Evolutionary conservation across 2,329 filamentous ascomycete species (phyloP).

Genomic region (Cytospora piceicola): DNA sequence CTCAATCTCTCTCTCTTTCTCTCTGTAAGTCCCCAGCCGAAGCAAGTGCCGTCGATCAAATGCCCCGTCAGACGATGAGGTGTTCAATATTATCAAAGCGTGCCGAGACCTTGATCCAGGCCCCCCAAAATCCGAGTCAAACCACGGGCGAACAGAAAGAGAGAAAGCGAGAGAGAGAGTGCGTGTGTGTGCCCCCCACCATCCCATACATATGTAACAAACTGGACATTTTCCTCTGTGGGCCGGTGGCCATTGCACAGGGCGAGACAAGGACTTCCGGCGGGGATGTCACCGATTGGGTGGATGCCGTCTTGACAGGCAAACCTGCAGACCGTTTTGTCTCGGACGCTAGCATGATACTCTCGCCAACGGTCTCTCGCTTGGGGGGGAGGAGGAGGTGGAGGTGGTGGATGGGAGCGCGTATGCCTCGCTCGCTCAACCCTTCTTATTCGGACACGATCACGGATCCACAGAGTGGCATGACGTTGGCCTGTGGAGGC

Average conservation of each 20-base stretch:
- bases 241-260: neutral
- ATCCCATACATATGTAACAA: too few relatives aligned
- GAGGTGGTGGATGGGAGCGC: neutral
- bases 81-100: conserved; percentile 22
- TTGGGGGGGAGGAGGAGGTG: conserved; percentile 1
- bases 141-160: neutral
- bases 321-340: conserved; percentile 25
- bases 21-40: neutral
- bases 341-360: conserved; percentile 19
- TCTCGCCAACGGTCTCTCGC: conserved; percentile 28
- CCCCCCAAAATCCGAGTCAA: conserved; percentile 4
- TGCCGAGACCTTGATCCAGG: conserved; percentile 24
- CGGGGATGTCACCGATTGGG: conserved; percentile 20
- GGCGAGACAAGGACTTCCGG: neutral
- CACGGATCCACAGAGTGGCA: neutral
- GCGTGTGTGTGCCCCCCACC: too few relatives aligned
- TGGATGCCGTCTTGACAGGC: conserved; percentile 21
- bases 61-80: conserved; percentile 4
- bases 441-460: neutral
- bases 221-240: too few relatives aligned
- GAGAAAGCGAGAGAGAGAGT: neutral
- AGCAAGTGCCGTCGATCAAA: neutral
- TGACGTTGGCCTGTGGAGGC: neutral
- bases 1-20: neutral
- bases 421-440: neutral